Evolutionary conservation across 2,329 filamentous ascomycete genomes (phyloP), one percentile per base, ranked within the genome.

Genomic region (Hypoxylon rubiginosum): DNA sequence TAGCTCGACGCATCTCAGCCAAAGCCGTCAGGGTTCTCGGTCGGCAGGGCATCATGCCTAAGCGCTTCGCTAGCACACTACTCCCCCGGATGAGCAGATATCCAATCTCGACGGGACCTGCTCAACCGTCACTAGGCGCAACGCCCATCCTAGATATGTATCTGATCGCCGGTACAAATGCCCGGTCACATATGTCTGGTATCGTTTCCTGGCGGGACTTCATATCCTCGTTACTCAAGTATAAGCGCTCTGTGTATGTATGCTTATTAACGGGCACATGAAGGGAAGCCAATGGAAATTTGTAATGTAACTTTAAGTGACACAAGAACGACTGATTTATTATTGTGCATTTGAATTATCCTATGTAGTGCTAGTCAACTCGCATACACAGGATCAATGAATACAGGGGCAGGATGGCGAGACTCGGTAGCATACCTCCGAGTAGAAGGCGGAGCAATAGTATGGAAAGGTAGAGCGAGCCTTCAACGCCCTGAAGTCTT

Each of bases 181-280:
- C 11, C 21, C 28, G 28, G 28, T 30, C 43, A 48, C 30, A n/a
- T 17, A 41, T 21, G 9, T 39, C n/a, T 11, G 28, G 11, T 17
- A 8, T 1, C 2, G 15, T 34, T 17, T 36, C 32, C 39, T 34
- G 19, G 21, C 32, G 10, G 4, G 5, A 21, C 15, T n/a, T 13
- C 34, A 39, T 19, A 10, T 15, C 36, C n/a, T 26, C 10, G 10
- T 56, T 34, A 9, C 26, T 46, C 34, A 45, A 17, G 32, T 45
- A 24, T 24, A 59, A 50, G 55, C 55, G 61, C 55, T 56, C n/a
- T 45, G 43, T 36, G 30, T 32, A 46, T 17, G 15, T 45, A 7
- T 21, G 17, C 4, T 6, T 51, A n/a, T 36, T 17, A 5, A 26
- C 32, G 32, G 4, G 50, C 11, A 13, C 5, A 13, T 8, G 13